Percentiles rank a stretch among this genome's conserved stretches.
Evolutionary conservation across 345 rosid genomes (phyloP).

Genomic region (Hypericum androsaemum): DNA sequence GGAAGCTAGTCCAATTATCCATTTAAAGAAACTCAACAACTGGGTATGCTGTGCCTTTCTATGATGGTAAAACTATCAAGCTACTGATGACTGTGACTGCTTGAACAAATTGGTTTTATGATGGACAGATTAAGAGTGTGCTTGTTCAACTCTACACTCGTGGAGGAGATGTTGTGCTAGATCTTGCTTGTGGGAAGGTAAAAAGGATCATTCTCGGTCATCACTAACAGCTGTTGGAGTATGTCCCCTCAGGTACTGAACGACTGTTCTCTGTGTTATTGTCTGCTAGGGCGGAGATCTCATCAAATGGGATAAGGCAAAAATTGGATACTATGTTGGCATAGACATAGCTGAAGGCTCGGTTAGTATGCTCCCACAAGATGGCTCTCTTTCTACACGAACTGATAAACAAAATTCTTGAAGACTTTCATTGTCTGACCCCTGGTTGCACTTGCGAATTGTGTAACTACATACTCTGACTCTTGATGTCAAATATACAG

Average conservation of each 20-base stretch:
- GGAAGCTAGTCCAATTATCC: slow-evolving; percentile 97
- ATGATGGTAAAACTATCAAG: not conserved
- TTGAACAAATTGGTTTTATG: not conserved
- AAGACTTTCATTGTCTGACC: too few species aligned
- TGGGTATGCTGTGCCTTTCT: slow-evolving; percentile 47
- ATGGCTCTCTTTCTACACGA: too few species aligned
- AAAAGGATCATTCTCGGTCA: not conserved
- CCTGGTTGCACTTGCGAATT: too few species aligned
- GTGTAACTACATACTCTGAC: too few species aligned
- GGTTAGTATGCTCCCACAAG: slow-evolving; percentile 30
- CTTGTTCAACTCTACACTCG: slow-evolving; percentile 83
- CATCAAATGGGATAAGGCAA: slow-evolving; percentile 97
- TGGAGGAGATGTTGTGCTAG: slow-evolving; percentile 86
- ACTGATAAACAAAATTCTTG: too few species aligned
- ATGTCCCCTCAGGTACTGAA: not conserved
- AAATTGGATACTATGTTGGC: slow-evolving; percentile 85
- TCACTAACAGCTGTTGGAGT: too few species aligned
- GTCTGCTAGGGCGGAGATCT: slow-evolving; percentile 83
- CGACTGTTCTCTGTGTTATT: not conserved
- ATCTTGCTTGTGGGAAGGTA: slow-evolving; percentile 97
- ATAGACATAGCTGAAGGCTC: slow-evolving; percentile 97
- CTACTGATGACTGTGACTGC: not conserved
- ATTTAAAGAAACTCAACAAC: slow-evolving; percentile 86
- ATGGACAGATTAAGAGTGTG: slow-evolving; percentile 84
- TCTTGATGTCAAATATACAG: too few species aligned